Evolutionary conservation across 164 flowering plant species (phyloP), one percentile per base, ranked within the genome.

Genomic region (Vitis riparia): DNA sequence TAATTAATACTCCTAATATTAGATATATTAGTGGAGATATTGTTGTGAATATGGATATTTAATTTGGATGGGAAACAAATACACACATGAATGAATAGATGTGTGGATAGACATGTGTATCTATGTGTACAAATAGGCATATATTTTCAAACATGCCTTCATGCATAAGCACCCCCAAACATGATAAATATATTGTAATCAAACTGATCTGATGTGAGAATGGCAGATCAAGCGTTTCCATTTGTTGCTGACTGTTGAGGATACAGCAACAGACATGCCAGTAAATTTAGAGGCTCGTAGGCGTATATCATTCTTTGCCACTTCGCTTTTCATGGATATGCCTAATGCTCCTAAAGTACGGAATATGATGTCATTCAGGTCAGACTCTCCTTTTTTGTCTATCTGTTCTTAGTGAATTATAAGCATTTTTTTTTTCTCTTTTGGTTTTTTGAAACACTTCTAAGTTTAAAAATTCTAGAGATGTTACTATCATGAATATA

Each of bases 321-420:
- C 91, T 69, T 95, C 99, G 63, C 90, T 95, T 11, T 91, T 88
- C 70, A 93, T 90, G 96, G 78, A 86, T 77, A 89, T 95, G 86
- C 99, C 99, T 29, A 60, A 51, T 63, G 94, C 98, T 75, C 99
- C 99, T 14, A 84, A 88, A 88, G 97, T 95, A 62, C 87, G 91
- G 67, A 87, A 84, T 65, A 95, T 95, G 99, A 67, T 93, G 74
- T 88, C 99, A 53, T 93, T 95, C 91, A 91, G 98, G 99, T 95
- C 65, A 19, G 68, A 12, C 63, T 69, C 14, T 29, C 49, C 62
- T 23, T 9, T 57, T 52, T 47, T 58, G 13, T 44, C 11, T 56
- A 7, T 63, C 0, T 50, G 44, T 30, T 74, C 61, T 68, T 60
- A 14, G 50, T 16, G 30, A 63, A 11, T 30, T 58, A 7, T 56